Evolutionary conservation across 257 asterid species (phyloP), one percentile per base, ranked within the genome.

Genomic region (Solanum corneliomulleri): DNA sequence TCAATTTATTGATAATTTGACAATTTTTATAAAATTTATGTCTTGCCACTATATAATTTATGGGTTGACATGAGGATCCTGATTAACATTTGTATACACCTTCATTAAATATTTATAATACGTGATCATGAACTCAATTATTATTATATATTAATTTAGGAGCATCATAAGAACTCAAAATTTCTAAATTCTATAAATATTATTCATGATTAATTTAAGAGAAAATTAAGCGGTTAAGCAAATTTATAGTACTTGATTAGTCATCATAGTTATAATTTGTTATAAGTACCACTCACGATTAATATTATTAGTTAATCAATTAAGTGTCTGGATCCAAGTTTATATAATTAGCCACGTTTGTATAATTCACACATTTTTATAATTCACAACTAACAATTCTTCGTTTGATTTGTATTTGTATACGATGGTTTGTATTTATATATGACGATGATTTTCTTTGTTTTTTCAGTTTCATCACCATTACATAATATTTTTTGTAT

Each of bases 301-400:
- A 56, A 56, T 0, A 56, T 0, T 56, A 56, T 18, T 11, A 4
- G 11, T 7, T 7, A 18, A 56, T 56, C 9, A 8, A 1, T 7
- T 56, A 56, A 56, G 64, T 56, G 11, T 0, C 0, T 56, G 25
- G n/a, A 4, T 18, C 2, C 25, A 0, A 56, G n/a, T 45, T 45
- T 45, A 16, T 45, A 44, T 44, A 44, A 44, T 44, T 44, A 44
- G 5, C 2, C 15, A 4, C 49, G 15, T 52, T 52, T 52, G 23
- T 52, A 56, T 56, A 20, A 56, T 56, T 56, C 64, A 0, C 11
- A 18, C 0, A 56, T 56, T 56, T 56, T 0, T 56, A 56, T 56
- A 56, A 56, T 7, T 20, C n/a, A 1, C 64, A 56, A 56, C 11
- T 56, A 56, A 18, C 11, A 18, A 56, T 56, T 56, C n/a, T 56